Base-by-base conservation (phyloP, 148 eudicot species). In the Cornus suecica region DNA sequence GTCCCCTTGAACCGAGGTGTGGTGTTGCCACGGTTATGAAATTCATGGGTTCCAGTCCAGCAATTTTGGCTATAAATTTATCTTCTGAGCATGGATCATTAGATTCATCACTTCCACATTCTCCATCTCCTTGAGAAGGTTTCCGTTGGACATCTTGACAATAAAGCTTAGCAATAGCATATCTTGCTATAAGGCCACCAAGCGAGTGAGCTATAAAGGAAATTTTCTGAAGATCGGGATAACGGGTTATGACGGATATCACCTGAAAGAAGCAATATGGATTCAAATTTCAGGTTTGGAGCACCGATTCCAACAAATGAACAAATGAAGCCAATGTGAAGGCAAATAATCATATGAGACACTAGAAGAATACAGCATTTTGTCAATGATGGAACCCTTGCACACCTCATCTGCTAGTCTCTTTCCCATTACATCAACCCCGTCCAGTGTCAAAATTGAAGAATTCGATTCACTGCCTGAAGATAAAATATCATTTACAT, bases 1-100 rank as follows among this genome's bases (percentile, higher is more conserved):
- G 94, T 27, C 93, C 99, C 80, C 91, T 86, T 62, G 91, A 87
- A 79, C 99, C 99, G 72, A 95, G 97, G 79, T 95, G 97, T 24
- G 99, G 99, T 5, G 99, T 83, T 31, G 99, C 99, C 29, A 77
- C 80, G 71, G 99, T 92, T 68, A 95, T 84, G 69, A 91, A 95
- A 81, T 89, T 95, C 71, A 92, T 74, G 24, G 99, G 99, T 80
- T 91, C 89, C 65, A 95, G 80, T 72, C 97, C 99, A 70, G 94
- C 99, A 72, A 95, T 85, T 81, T 85, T 86, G 32, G 84, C 93
- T 28, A 75, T 79, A 52, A 58, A 68, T 61, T 84, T 81, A 62
- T 88, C 86, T 73, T 87, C 85, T 18, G 52, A 42, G n/a, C 62
- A 65, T 18, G 63, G 75, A 74, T 84, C 76, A 24, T 70, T 68